Evolutionary conservation across 768 basidiomycete species (phyloP), one percentile per base, ranked within the genome.

Genomic region (Epithele typhae): DNA sequence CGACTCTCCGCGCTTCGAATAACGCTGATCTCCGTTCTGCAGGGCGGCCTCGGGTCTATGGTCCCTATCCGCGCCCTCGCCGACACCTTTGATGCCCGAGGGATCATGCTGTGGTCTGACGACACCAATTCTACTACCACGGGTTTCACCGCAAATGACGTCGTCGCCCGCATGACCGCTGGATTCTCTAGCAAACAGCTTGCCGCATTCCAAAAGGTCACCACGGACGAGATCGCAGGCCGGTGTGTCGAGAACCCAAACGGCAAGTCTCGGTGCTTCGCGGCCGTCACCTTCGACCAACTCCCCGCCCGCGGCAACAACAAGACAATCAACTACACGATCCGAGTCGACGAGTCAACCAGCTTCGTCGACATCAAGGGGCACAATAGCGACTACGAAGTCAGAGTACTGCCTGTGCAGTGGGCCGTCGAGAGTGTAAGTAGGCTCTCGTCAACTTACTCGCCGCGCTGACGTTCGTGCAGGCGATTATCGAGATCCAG

Each of bases 401-500:
- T 66, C 40, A 67, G 82, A 37, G 73, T 87, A 30, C 57, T 91
- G 15, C 87, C 87, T 1, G 53, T 91, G 21, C 87, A 91, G 52
- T 82, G 86, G 75, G 83, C 85, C 11, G 68, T 91, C 25, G 87
- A 91, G 56, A 69, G 77, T 60, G 86, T 82, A 49, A 24, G 76
- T 19, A 4, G 21, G 15, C n/a, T 8, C 25, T 49, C 15, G n/a
- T 18, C 4, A 19, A 17, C 24, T 30, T 36, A 14, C 18, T 19
- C 11, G 3, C 3, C 11, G 7, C 30, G 1, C 12, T 32, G 6
- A 40, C 17, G 11, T 18, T 36, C 1, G 18, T 9, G 3, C 24
- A 87, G 87, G 82, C 85, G 11, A 78, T 89, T 52, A 82, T 90
- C 18, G 76, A 82, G 53, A 71, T 88, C 9, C 72, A 73, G 46